A percentile compares a stretch with the other conserved stretches of the same genome.
phyloP scores from a whole-genome alignment of 148 eudicot genomes.

The Amaranthus cruentus region DNA sequence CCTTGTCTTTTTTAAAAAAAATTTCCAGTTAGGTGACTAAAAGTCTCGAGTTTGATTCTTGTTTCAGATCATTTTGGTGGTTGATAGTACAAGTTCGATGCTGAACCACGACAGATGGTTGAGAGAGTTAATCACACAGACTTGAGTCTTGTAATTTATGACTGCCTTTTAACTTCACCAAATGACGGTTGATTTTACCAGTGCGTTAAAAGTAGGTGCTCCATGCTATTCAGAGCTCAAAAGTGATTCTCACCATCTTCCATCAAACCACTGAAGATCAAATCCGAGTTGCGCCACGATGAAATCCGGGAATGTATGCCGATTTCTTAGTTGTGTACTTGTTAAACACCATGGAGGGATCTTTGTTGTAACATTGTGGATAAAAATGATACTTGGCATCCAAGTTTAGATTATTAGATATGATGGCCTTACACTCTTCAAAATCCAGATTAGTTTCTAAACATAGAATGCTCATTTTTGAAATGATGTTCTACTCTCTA shows the following conservation, averaged over 20 bases:
- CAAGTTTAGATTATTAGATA: not conserved
- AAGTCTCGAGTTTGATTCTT: not conserved
- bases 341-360: not conserved
- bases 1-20: not conserved
- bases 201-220: not conserved
- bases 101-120: conserved; percentile 84
- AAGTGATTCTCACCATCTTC: not conserved
- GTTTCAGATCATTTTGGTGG: conserved; percentile 78
- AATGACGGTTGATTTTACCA: conserved; percentile 6
- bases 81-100: conserved; percentile 83
- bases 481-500: too few species aligned
- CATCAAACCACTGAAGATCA: not conserved
- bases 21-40: not conserved
- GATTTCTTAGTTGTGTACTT: not conserved
- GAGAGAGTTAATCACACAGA: conserved; percentile 33
- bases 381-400: not conserved
- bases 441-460: not conserved
- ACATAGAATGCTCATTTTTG: too few species aligned
- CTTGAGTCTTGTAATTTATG: conserved; percentile 14
- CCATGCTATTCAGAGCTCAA: not conserved
- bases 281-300: not conserved
- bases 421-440: not conserved
- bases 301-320: not conserved
- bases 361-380: conserved; percentile 12
- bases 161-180: not conserved